These are phyloP conservation scores for Fusarium marasasianum DNA, from an alignment of 2,329 filamentous ascomycete genomes.

Conservation along the genomic window DNA sequence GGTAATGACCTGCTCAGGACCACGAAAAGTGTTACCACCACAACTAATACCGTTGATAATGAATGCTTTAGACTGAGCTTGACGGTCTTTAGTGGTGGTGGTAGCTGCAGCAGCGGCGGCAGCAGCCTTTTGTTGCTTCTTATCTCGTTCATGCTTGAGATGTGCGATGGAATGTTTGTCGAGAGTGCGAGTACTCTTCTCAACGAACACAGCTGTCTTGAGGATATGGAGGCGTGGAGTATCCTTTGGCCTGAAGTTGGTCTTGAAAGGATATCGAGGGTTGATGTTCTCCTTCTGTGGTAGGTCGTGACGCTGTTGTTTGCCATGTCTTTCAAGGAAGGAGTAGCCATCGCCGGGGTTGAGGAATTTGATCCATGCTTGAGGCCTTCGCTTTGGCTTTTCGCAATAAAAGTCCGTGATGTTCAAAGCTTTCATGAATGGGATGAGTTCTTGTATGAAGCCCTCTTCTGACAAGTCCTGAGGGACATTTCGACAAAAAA, in stretches of 20 bases:
- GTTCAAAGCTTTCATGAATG: constrained; percentile 51
- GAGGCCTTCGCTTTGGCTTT: constrained; percentile 49
- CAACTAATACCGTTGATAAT: constrained; percentile 49
- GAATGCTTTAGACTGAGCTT: constrained; percentile 35
- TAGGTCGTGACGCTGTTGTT: constrained; percentile 13
- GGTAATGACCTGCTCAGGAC: constrained; percentile 44
- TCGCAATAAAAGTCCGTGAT: constrained; percentile 57
- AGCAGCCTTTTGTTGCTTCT: constrained; percentile 36
- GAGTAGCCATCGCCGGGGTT: constrained; percentile 48
- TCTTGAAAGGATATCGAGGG: neutral
- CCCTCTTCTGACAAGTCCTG: constrained; percentile 49
- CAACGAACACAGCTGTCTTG: constrained; percentile 41
- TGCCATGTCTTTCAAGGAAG: constrained; percentile 54
- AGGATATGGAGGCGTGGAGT: constrained; percentile 47
- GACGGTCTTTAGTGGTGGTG: constrained; percentile 9
- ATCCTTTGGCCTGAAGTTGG: constrained; percentile 3
- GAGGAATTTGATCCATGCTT: constrained; percentile 57
- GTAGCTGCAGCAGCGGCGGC: neutral
- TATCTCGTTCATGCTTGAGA: constrained; percentile 42
- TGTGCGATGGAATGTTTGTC: constrained; percentile 40
- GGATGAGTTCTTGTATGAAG: constrained; percentile 52
- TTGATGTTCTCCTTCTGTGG: constrained; percentile 6
- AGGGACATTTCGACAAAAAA: constrained; percentile 57
- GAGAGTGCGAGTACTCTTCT: constrained; percentile 48
- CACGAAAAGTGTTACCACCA: constrained; percentile 58